Evolutionary conservation across 257 asterid genomes (phyloP).

Genomic region (Cynanchum wilfordii): DNA sequence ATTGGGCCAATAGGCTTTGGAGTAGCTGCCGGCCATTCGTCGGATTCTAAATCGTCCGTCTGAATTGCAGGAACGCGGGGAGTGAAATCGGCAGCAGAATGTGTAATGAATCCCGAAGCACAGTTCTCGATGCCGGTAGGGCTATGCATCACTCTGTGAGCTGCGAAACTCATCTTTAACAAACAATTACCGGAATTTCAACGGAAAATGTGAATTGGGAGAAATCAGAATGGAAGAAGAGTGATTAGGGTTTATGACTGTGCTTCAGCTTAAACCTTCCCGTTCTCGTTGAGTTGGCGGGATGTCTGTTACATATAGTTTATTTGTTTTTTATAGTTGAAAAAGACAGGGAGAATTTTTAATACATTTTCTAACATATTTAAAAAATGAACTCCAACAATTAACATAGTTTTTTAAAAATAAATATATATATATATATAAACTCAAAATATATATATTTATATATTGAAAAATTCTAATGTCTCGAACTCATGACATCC

Average conservation of each 20-base stretch:
- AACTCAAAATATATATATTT: no score
- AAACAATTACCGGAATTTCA: not conserved
- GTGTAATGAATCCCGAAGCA: constrained; percentile 80
- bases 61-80: constrained; percentile 42
- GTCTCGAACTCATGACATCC: no score
- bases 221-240: not conserved
- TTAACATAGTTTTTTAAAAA: no score
- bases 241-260: constrained; percentile 1
- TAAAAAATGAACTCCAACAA: no score
- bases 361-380: no score
- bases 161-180: constrained; percentile 72
- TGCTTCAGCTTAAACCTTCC: not conserved
- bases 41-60: constrained; percentile 75
- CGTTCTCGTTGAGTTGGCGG: not conserved
- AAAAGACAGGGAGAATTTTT: no score
- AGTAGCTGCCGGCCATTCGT: constrained; percentile 46
- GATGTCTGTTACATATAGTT: not conserved
- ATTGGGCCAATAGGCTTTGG: constrained; percentile 61
- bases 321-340: no score
- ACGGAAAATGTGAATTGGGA: not conserved
- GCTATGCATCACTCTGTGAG: constrained; percentile 84
- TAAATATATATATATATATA: no score
- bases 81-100: constrained; percentile 53
- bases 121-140: constrained; percentile 91
- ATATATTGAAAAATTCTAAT: no score